Conservation (phyloP, 2,329 filamentous ascomycete species). For the Hymenoscyphus scutula region DNA sequence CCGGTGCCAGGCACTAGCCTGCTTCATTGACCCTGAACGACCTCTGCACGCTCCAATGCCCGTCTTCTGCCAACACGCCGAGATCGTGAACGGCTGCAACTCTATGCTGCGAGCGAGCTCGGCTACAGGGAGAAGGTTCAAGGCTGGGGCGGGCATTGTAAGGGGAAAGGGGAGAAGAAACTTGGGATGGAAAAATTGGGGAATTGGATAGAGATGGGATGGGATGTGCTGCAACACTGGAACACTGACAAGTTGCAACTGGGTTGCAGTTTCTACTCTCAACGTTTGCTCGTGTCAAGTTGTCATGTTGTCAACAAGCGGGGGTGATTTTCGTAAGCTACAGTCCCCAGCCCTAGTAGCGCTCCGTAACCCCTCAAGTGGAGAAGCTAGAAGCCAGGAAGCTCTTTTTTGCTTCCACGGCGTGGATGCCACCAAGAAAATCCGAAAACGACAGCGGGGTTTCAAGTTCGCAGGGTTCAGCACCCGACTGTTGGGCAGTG, state of each 20-base stretch:
- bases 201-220: background rate
- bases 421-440: background rate
- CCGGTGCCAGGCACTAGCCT: conserved; percentile 7
- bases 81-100: conserved; percentile 2
- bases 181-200: background rate
- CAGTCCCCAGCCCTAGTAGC: background rate
- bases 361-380: conserved; percentile 1
- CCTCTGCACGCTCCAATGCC: background rate
- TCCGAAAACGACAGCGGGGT: conserved; percentile 2
- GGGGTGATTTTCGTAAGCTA: background rate
- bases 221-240: background rate
- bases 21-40: background rate
- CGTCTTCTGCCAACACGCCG: conserved; percentile 1
- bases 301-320: conserved; percentile 1
- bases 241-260: conserved; percentile 1
- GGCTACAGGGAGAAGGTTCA: background rate
- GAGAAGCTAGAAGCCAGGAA: conserved; percentile 4
- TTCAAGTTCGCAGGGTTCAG: conserved; percentile 1
- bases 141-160: background rate
- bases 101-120: background rate
- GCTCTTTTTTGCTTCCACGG: background rate
- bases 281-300: background rate
- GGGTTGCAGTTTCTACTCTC: background rate
- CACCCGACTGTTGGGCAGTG: background rate
- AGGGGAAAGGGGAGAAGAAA: background rate